phyloP scores from a whole-genome alignment of 2,329 filamentous ascomycete genomes.

The Botrytis fabae region DNA sequence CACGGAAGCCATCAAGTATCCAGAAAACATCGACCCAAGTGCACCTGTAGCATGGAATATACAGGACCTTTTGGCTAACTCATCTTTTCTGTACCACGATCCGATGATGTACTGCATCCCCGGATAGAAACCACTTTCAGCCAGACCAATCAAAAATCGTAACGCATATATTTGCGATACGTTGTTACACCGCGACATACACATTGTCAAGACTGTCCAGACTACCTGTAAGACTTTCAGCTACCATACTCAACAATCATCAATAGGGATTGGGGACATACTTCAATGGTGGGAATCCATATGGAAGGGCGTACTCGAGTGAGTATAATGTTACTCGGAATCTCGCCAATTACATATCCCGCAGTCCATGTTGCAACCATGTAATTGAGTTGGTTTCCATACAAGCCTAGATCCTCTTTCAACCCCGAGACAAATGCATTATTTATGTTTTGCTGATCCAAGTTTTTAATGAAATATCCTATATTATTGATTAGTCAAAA shows the following conservation, averaged over 20 bases:
- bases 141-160: slow-evolving; percentile 46
- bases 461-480: slow-evolving; percentile 54
- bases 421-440: slow-evolving; percentile 51
- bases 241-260: background rate
- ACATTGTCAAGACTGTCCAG: slow-evolving; percentile 22
- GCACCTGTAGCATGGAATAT: slow-evolving; percentile 60
- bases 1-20: slow-evolving; percentile 47
- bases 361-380: slow-evolving; percentile 37
- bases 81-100: slow-evolving; percentile 51
- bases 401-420: slow-evolving; percentile 49
- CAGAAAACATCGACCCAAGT: slow-evolving; percentile 50
- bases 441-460: slow-evolving; percentile 49
- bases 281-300: slow-evolving; percentile 22
- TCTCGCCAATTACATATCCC: slow-evolving; percentile 54
- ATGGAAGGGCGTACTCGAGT: slow-evolving; percentile 41
- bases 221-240: slow-evolving; percentile 6
- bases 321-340: slow-evolving; percentile 52
- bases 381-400: slow-evolving; percentile 48
- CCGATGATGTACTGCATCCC: slow-evolving; percentile 58
- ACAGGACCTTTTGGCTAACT: slow-evolving; percentile 49
- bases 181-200: slow-evolving; percentile 11
- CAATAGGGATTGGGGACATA: background rate
- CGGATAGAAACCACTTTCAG: slow-evolving; percentile 52
- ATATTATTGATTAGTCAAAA: background rate
- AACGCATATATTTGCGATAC: slow-evolving; percentile 44